Evolutionary conservation across 2,329 filamentous ascomycete species (phyloP).

Genomic region (Phialophora chinensis): DNA sequence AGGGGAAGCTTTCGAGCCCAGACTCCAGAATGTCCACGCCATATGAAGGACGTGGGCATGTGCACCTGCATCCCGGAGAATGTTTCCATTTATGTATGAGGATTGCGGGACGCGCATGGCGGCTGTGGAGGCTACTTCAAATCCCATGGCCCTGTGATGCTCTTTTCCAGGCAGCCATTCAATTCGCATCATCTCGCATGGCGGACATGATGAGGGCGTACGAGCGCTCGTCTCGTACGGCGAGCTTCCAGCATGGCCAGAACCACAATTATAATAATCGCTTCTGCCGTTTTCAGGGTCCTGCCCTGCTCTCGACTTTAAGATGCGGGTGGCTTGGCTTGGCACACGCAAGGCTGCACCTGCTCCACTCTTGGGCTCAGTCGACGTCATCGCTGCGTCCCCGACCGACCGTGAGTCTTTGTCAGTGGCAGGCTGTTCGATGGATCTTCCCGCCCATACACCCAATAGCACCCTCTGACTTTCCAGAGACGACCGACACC

Average conservation of each 20-base stretch:
- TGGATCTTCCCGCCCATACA: not conserved
- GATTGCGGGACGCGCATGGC: not conserved
- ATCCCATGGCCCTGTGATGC: not conserved
- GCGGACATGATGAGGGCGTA: not conserved
- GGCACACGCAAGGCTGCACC: conserved; percentile 35
- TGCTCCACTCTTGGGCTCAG: no score
- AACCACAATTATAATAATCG: not conserved
- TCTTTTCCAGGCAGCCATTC: not conserved
- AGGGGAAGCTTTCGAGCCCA: not conserved
- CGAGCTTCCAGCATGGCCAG: not conserved
- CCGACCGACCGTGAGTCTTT: not conserved
- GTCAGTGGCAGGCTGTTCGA: not conserved
- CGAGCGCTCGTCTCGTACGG: not conserved
- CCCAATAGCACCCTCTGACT: not conserved
- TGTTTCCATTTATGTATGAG: not conserved
- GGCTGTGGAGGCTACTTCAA: not conserved
- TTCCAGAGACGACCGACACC: not conserved
- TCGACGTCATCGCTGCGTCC: conserved; percentile 4
- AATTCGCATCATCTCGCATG: not conserved
- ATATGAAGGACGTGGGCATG: not conserved
- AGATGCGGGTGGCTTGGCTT: conserved; percentile 24
- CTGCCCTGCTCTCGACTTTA: conserved; percentile 7
- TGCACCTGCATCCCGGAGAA: not conserved
- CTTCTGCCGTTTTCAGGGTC: not conserved
- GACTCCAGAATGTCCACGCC: not conserved